Evolutionary conservation across 148 eudicot species (phyloP).

Genomic region (Chenopodium berlandieri): DNA sequence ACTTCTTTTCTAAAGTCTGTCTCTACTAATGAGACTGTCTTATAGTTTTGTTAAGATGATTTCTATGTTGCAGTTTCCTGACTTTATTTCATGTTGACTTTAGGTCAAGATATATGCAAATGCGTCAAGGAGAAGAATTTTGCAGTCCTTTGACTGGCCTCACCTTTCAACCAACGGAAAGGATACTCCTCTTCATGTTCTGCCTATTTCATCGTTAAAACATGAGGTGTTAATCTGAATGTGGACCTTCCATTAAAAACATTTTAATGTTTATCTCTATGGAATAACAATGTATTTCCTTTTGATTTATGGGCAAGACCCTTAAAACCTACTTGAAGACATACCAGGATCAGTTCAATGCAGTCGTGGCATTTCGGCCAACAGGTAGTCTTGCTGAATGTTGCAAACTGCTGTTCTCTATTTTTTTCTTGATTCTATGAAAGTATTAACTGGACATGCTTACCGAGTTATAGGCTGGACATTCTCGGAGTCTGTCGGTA

Average conservation of each 20-base stretch:
- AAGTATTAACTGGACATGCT: not conserved
- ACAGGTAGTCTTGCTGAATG: conserved; percentile 42
- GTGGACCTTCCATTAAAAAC: not conserved
- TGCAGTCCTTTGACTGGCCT: conserved; percentile 62
- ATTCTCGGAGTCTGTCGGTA: conserved; percentile 55
- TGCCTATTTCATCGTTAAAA: conserved; percentile 56
- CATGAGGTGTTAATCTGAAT: conserved; percentile 48
- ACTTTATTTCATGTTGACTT: conserved; percentile 6
- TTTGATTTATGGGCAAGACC: conserved; percentile 30
- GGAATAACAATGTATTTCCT: not conserved
- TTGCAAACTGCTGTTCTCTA: not conserved
- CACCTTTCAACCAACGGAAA: conserved; percentile 53
- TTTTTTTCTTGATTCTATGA: not conserved
- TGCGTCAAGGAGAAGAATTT: conserved; percentile 50
- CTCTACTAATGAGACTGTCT: not conserved
- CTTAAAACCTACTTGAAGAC: conserved; percentile 47
- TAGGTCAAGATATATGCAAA: conserved; percentile 58
- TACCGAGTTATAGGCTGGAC: conserved; percentile 54
- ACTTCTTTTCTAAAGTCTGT: not conserved
- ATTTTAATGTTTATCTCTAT: not conserved
- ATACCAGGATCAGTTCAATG: conserved; percentile 36
- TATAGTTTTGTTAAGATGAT: not conserved
- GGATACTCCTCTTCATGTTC: conserved; percentile 60
- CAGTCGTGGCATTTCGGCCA: conserved; percentile 60
- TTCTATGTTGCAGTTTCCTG: not conserved